Conservation (phyloP, 805 yeast genomes). For the Jamesozyma piceae region DNA sequence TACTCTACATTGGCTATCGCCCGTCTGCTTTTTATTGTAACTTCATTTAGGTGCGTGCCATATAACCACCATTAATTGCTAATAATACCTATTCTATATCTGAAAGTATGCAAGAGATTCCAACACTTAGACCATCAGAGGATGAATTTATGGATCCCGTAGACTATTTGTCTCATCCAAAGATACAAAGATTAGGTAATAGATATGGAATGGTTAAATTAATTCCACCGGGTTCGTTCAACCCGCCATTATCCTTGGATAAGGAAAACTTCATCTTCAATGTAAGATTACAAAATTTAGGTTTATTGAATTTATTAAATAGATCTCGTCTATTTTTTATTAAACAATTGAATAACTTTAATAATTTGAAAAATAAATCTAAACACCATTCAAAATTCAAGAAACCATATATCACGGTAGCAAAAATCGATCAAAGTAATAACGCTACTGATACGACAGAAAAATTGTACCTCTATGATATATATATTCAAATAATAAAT, state of each 20-base stretch:
- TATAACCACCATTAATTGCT: too few species aligned
- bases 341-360: slow-evolving; percentile 50
- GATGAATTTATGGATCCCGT: slow-evolving; percentile 58
- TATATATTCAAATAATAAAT: slow-evolving; percentile 31
- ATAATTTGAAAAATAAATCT: slow-evolving; percentile 13
- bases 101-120: slow-evolving; percentile 32
- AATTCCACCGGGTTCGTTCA: slow-evolving; percentile 46
- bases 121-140: slow-evolving; percentile 46
- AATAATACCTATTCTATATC: too few species aligned
- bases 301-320: slow-evolving; percentile 53
- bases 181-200: slow-evolving; percentile 38
- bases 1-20: too few species aligned
- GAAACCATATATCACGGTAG: background rate
- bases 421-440: background rate
- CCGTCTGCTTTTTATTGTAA: too few species aligned
- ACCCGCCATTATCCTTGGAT: slow-evolving; percentile 47
- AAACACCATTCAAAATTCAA: slow-evolving; percentile 1
- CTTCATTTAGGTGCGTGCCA: too few species aligned
- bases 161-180: slow-evolving; percentile 46
- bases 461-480: slow-evolving; percentile 31
- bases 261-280: slow-evolving; percentile 48
- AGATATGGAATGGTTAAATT: slow-evolving; percentile 69
- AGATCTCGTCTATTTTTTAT: slow-evolving; percentile 55
- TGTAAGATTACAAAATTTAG: slow-evolving; percentile 58
- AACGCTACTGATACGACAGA: background rate